Conservation (phyloP, 1,284 basidiomycete species). For the Ceratobasidium sp. region DNA sequence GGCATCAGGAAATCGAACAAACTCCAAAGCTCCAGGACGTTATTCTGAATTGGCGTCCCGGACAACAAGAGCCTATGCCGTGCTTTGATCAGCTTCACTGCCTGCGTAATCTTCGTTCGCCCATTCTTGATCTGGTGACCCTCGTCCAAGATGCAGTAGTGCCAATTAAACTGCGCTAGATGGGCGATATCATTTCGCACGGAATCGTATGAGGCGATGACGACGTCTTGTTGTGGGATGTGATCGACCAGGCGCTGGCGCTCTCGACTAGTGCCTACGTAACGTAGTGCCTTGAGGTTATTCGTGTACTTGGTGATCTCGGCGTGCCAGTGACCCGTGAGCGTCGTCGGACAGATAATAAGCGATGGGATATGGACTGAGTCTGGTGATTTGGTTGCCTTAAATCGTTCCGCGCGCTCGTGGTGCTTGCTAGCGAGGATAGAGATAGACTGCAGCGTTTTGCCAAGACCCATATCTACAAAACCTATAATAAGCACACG, state of each 20-base stretch:
- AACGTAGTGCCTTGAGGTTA: constrained; percentile 86
- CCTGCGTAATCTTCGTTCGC: constrained; percentile 97
- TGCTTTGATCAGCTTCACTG: constrained; percentile 90
- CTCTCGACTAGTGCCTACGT: constrained; percentile 90
- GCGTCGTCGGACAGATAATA: constrained; percentile 96
- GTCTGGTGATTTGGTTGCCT: constrained; percentile 78
- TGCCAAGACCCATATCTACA: constrained; percentile 97
- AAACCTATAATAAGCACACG: constrained; percentile 32
- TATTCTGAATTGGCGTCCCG: constrained; percentile 99
- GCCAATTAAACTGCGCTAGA: constrained; percentile 82
- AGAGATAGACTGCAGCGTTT: constrained; percentile 98
- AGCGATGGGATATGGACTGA: constrained; percentile 90
- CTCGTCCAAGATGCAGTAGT: constrained; percentile 98
- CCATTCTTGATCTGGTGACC: constrained; percentile 99
- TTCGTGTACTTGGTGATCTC: constrained; percentile 95
- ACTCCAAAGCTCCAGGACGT: constrained; percentile 98
- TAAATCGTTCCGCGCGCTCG: constrained; percentile 80
- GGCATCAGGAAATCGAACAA: constrained; percentile 99
- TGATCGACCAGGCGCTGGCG: constrained; percentile 76
- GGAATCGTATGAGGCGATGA: constrained; percentile 98
- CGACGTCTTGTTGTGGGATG: constrained; percentile 80
- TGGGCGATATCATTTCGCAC: constrained; percentile 93
- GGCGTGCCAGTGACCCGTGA: constrained; percentile 99
- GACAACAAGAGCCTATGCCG: constrained; percentile 95
- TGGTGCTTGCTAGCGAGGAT: constrained; percentile 95